Evolutionary conservation across 1,139 yeast genomes (phyloP), one percentile per base, ranked within the genome.

Genomic region (Protomyces inundatus): DNA sequence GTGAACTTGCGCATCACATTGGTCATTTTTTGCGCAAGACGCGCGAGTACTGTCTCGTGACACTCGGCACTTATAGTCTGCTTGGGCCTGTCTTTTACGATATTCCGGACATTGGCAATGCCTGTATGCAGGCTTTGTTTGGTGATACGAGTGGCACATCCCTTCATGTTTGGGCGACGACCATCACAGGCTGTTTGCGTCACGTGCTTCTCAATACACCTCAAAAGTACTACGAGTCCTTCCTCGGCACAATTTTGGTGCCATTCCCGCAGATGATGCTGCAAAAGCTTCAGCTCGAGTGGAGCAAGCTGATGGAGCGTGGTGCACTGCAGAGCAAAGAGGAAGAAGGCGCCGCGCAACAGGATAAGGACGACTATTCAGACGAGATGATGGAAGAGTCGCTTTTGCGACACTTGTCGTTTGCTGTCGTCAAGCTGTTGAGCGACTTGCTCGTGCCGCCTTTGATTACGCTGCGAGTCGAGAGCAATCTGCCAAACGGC

Each of bases 301-400:
- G 99, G 99, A 84, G 81, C 35, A 80, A 82, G 67, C 62, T 65
- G 37, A 56, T 54, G 40, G 65, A 58, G 32, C 67, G 67, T 14
- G 70, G 69, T 1, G 63, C 64, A 6, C 48, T 64, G 37, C 59
- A 59, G 39, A 59, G 60, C 32, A 61, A 54, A 51, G 68, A 58
- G 39, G 66, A 64, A 14, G 67, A 64, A 42, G 66, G 9, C 83
- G 85, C 72, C 79, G 80, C 69, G 80, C 81, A 66, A 96, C 96
- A 36, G 3, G n/a, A 77, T 87, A 64, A 87, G 84, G 88, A 83
- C 68, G 88, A 86, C 67, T 80, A 95, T 70, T 86, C 95, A n/a
- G 97, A 91, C 72, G 98, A 93, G 73, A 93, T 93, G 95, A 87
- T 93, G 88, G 98, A 93, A 70, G 98, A 93, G 73, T 97, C 93